A percentile compares a stretch with the other conserved stretches of the same genome.
phyloP scores from a whole-genome alignment of 2,329 filamentous ascomycete genomes.

The Fusarium poae region DNA sequence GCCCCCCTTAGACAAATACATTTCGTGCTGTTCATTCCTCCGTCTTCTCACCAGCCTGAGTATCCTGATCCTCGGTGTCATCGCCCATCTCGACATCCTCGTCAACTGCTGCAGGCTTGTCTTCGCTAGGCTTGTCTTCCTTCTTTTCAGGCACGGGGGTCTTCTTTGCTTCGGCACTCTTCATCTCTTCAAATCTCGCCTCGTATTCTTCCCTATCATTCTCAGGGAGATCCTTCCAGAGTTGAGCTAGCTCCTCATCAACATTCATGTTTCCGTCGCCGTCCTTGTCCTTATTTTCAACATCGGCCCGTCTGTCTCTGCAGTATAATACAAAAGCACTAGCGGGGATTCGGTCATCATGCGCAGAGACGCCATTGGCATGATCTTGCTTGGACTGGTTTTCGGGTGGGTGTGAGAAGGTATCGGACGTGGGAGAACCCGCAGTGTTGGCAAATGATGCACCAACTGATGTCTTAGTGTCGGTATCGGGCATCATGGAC shows the following conservation, averaged over 20 bases:
- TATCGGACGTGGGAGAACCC: constrained; percentile 63
- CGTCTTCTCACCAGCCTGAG: constrained; percentile 53
- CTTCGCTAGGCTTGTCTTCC: constrained; percentile 47
- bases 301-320: constrained; percentile 60
- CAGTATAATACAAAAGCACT: constrained; percentile 69
- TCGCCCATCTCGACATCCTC: constrained; percentile 65
- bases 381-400: constrained; percentile 50
- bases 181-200: constrained; percentile 45
- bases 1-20: constrained; percentile 36
- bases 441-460: constrained; percentile 64
- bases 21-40: constrained; percentile 49
- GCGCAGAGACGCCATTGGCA: constrained; percentile 59
- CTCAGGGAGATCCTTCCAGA: constrained; percentile 67
- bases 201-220: constrained; percentile 64
- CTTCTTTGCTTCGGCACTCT: constrained; percentile 47
- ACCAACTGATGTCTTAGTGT: constrained; percentile 56
- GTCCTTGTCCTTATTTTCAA: constrained; percentile 60
- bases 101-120: constrained; percentile 56
- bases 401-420: constrained; percentile 54
- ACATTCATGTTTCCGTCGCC: constrained; percentile 54
- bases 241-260: constrained; percentile 67
- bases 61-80: constrained; percentile 59
- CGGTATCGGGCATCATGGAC: constrained; percentile 62
- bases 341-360: constrained; percentile 58
- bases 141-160: constrained; percentile 42